phyloP scores from a whole-genome alignment of 495 filamentous ascomycete genomes.

The Umbilicaria muhlenbergii region DNA sequence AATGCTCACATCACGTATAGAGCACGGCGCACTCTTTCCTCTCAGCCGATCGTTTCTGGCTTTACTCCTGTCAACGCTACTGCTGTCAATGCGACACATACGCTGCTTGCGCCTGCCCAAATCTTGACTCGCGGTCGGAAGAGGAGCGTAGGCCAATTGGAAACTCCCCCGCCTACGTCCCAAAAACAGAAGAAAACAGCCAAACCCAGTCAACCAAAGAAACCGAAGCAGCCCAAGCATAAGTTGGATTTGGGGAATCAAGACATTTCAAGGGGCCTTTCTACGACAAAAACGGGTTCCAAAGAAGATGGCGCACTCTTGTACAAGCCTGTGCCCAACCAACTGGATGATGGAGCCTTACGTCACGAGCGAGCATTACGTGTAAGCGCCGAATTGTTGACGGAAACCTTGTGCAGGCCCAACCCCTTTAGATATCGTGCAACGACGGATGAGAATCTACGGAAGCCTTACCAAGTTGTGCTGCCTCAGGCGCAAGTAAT shows the following conservation, averaged over 20 bases:
- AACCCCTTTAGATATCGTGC: too few species aligned
- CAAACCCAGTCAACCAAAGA: too few species aligned
- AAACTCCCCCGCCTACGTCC: neutral
- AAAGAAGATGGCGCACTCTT: neutral
- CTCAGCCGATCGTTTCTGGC: neutral
- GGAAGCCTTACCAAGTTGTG: too few species aligned
- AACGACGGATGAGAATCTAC: too few species aligned
- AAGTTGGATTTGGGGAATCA: neutral
- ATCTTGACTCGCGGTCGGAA: neutral
- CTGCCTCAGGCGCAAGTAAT: too few species aligned
- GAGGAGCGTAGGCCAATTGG: neutral
- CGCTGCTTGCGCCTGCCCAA: neutral
- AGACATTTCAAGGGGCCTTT: constrained; percentile 1
- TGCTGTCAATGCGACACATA: neutral
- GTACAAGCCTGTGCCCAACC: too few species aligned
- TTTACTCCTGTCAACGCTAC: constrained; percentile 6
- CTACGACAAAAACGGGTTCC: constrained; percentile 1
- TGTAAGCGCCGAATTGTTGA: neutral
- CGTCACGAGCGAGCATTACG: neutral
- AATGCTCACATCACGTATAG: too few species aligned
- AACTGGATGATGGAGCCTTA: too few species aligned
- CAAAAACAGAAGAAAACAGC: neutral
- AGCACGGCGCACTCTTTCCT: too few species aligned
- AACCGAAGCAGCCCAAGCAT: neutral
- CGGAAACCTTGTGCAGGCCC: neutral